These are phyloP conservation scores for Brassica rapa DNA, from an alignment of 345 rosid species.

Conservation along the genomic window DNA sequence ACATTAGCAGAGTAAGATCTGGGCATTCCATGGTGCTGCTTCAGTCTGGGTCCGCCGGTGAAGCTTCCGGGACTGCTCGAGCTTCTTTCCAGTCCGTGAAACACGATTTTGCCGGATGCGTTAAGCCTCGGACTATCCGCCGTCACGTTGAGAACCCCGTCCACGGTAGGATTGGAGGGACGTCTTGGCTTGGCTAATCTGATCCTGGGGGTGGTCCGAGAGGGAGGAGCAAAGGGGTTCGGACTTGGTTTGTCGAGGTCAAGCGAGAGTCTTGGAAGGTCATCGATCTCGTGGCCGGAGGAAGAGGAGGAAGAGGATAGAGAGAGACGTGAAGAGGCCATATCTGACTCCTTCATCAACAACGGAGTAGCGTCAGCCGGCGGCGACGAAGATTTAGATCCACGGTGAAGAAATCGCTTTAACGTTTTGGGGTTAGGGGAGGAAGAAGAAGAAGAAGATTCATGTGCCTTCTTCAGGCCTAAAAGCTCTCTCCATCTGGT, in stretches of 20 bases:
- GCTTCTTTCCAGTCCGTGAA: conserved; percentile 86
- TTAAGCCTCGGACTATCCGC: conserved; percentile 93
- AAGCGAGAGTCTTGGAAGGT: conserved; percentile 54
- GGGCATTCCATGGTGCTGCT: conserved; percentile 78
- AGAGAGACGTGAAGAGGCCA: conserved; percentile 54
- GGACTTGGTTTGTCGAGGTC: conserved; percentile 41
- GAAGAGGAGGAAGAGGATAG: conserved; percentile 63
- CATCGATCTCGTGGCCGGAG: conserved; percentile 58
- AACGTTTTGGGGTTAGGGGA: too few relatives aligned
- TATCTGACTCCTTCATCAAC: conserved; percentile 46
- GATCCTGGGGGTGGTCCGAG: conserved; percentile 39
- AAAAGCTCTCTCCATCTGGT: conserved; percentile 85
- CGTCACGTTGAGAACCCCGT: too few relatives aligned
- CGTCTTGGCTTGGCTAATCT: conserved; percentile 44
- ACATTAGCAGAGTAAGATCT: conserved; percentile 91
- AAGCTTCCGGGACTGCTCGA: conserved; percentile 97
- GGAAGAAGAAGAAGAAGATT: conserved; percentile 22
- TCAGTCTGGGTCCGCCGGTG: conserved; percentile 77
- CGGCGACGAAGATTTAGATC: conserved; percentile 50
- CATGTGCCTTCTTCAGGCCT: conserved; percentile 64
- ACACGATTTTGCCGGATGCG: conserved; percentile 88
- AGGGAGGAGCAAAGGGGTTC: conserved; percentile 53
- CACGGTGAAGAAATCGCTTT: conserved; percentile 68
- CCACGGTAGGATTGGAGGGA: conserved; percentile 31
- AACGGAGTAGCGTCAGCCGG: conserved; percentile 27